Evolutionary conservation across 805 yeast genomes (phyloP).

Genomic region (Candida saitoana): DNA sequence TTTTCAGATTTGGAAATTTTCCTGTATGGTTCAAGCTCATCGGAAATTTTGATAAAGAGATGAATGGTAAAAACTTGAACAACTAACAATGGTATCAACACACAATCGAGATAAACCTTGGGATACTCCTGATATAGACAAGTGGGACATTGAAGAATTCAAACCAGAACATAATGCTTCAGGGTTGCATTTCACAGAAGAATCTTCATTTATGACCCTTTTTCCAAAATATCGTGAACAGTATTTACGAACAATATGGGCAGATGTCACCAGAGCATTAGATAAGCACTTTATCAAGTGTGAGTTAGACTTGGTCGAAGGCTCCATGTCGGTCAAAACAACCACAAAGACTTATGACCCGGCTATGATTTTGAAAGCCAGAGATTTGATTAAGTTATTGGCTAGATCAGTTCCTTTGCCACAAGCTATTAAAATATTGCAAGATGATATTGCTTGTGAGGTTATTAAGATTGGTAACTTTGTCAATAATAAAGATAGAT

Average conservation of each 20-base stretch:
- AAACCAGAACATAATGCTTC: constrained; percentile 83
- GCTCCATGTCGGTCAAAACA: constrained; percentile 95
- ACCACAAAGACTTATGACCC: constrained; percentile 96
- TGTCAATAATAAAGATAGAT: constrained; percentile 87
- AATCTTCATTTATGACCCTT: constrained; percentile 87
- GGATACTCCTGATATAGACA: constrained; percentile 94
- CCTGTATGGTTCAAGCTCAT: constrained; percentile 1
- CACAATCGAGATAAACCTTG: constrained; percentile 95
- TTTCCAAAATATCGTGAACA: constrained; percentile 96
- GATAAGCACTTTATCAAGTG: constrained; percentile 76
- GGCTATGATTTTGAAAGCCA: constrained; percentile 85
- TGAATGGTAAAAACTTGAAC: not conserved
- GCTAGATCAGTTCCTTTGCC: constrained; percentile 97
- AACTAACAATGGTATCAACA: constrained; percentile 70
- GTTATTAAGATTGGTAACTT: constrained; percentile 90
- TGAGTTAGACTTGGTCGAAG: constrained; percentile 86
- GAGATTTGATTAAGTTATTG: constrained; percentile 87
- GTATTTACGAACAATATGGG: constrained; percentile 86
- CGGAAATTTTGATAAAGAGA: constrained; percentile 1
- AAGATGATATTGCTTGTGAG: constrained; percentile 93
- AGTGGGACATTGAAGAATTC: constrained; percentile 88
- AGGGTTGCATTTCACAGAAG: constrained; percentile 91
- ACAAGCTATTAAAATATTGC: constrained; percentile 86
- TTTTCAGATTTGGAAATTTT: not conserved
- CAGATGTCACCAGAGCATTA: constrained; percentile 80